A percentile compares a stretch with the other conserved stretches of the same genome.
phyloP scores from a whole-genome alignment of 192 early-diverging fungal species.

The Chytriomyces sp. region DNA sequence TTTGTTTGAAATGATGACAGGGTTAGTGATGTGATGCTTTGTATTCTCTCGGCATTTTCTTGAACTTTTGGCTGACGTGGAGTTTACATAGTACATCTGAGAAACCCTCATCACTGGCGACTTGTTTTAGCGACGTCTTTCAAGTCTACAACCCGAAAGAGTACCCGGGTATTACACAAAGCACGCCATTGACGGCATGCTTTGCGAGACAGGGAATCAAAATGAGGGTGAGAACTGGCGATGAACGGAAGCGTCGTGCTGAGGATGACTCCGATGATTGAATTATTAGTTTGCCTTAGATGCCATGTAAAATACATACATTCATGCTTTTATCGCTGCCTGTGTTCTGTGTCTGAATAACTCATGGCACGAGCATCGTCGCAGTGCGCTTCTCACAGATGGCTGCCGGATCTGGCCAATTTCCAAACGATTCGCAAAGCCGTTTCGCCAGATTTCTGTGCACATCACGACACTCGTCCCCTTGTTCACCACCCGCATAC shows the following conservation, averaged over 20 bases:
- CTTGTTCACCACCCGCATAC: too few relatives aligned
- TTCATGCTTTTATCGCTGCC: not conserved
- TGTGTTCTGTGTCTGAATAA: not conserved
- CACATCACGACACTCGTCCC: too few relatives aligned
- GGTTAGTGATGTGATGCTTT: not conserved
- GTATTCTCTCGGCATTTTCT: not conserved
- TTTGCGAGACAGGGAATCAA: constrained; percentile 46
- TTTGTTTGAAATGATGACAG: constrained; percentile 36
- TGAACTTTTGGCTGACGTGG: not conserved
- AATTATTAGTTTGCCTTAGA: not conserved
- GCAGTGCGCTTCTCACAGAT: not conserved
- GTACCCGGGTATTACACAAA: constrained; percentile 47
- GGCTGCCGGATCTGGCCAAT: not conserved
- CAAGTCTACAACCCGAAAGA: constrained; percentile 43
- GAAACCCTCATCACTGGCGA: constrained; percentile 26
- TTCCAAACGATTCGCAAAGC: not conserved
- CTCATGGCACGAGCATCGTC: not conserved
- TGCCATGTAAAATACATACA: not conserved
- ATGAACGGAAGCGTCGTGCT: not conserved
- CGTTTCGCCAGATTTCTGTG: too few relatives aligned
- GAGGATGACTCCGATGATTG: not conserved
- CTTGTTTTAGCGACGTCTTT: constrained; percentile 32
- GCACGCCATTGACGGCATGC: constrained; percentile 42
- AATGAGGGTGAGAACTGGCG: constrained; percentile 37
- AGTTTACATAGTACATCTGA: constrained; percentile 1